A percentile compares a stretch with the other conserved stretches of the same genome.
Evolutionary conservation across 108 stramenopile genomes (phyloP).

Genomic region (Fragilariopsis cylindrus): DNA sequence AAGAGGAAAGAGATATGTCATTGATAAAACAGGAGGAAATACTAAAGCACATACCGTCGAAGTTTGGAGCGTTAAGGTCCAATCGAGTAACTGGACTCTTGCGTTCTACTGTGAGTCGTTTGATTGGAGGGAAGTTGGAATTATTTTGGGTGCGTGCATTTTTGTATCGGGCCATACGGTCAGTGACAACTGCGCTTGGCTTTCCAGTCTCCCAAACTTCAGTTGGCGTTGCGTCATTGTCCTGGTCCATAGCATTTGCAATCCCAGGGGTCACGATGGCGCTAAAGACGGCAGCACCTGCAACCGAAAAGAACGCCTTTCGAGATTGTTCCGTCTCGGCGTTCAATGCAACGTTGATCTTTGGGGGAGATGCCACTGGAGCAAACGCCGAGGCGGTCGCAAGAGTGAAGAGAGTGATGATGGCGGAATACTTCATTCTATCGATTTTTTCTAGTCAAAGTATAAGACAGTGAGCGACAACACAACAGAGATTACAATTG

Average conservation of each 20-base stretch:
- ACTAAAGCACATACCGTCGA: constrained; percentile 14
- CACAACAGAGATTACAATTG: not conserved
- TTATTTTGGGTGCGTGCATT: constrained; percentile 85
- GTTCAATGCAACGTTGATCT: constrained; percentile 47
- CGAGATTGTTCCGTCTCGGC: constrained; percentile 60
- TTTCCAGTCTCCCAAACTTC: constrained; percentile 81
- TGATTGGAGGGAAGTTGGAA: constrained; percentile 77
- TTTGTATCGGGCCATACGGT: constrained; percentile 61
- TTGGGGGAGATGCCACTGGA: constrained; percentile 28
- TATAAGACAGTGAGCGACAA: not conserved
- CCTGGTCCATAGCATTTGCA: constrained; percentile 79
- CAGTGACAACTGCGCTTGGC: constrained; percentile 57
- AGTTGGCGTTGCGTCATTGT: constrained; percentile 62
- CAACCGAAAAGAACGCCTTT: constrained; percentile 64
- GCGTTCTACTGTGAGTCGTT: constrained; percentile 80
- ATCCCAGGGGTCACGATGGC: constrained; percentile 49
- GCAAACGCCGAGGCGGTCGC: constrained; percentile 63
- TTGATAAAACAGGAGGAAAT: not conserved
- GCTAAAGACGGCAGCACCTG: constrained; percentile 62
- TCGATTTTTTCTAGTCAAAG: not conserved
- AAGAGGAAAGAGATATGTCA: no score
- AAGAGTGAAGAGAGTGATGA: constrained; percentile 50
- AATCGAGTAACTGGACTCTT: constrained; percentile 88
- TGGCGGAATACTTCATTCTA: constrained; percentile 64
- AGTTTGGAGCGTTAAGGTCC: constrained; percentile 76